These are phyloP conservation scores for Neophaeococcomyces aloes DNA, from an alignment of 2,329 filamentous ascomycete species.

Conservation along the genomic window DNA sequence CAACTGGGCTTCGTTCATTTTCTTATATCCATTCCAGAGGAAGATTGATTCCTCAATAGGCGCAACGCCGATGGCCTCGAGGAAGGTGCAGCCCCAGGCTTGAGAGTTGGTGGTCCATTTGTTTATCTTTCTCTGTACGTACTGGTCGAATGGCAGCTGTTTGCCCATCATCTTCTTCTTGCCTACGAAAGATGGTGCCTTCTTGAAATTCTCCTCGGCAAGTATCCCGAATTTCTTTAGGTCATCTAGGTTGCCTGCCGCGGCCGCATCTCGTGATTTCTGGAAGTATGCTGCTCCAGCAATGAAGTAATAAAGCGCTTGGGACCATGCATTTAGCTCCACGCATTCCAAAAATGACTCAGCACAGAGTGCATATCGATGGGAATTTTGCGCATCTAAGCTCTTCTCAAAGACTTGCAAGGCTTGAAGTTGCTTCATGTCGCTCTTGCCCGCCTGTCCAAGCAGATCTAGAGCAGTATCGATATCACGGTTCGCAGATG, in stretches of 20 bases:
- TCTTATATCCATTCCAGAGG: conserved; percentile 81
- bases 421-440: conserved; percentile 80
- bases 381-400: conserved; percentile 65
- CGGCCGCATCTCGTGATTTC: conserved; percentile 56
- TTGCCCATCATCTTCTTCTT: conserved; percentile 84
- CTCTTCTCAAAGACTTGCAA: conserved; percentile 77
- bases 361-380: conserved; percentile 64
- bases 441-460: conserved; percentile 46
- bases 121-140: conserved; percentile 68
- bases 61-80: conserved; percentile 70
- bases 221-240: conserved; percentile 49
- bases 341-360: conserved; percentile 60
- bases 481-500: conserved; percentile 56
- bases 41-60: conserved; percentile 87
- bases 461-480: conserved; percentile 58
- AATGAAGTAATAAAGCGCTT: conserved; percentile 80
- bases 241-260: conserved; percentile 29
- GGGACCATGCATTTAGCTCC: conserved; percentile 82
- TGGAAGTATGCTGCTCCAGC: conserved; percentile 69
- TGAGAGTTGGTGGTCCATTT: conserved; percentile 79
- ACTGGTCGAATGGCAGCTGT: conserved; percentile 81
- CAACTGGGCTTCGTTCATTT: conserved; percentile 60
- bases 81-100: conserved; percentile 54
- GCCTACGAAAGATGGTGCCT: conserved; percentile 62
- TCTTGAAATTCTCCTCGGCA: conserved; percentile 60